Conservation (phyloP, 2,329 filamentous ascomycete genomes). For the Drechslerella coelobrocha region DNA sequence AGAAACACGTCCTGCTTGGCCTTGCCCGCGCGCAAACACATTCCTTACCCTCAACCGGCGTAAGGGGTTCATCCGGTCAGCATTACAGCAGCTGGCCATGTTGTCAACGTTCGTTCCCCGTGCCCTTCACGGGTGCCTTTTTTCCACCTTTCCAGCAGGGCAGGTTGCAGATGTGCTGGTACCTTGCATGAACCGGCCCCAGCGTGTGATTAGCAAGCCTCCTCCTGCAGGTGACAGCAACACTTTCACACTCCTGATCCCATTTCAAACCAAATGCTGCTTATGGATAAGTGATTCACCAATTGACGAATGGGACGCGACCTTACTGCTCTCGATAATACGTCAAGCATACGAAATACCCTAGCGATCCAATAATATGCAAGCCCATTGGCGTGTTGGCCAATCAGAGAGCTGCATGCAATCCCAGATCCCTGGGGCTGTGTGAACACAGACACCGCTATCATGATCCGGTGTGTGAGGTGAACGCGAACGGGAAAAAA, state of each 20-base stretch:
- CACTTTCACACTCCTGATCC: constrained; percentile 42
- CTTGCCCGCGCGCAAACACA: constrained; percentile 8
- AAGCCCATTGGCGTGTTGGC: constrained; percentile 25
- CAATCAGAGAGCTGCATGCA: constrained; percentile 29
- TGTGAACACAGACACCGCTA: constrained; percentile 42
- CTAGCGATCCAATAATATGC: constrained; percentile 45
- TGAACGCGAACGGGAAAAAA: constrained; percentile 40
- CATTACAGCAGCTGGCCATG: constrained; percentile 37
- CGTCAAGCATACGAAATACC: constrained; percentile 42
- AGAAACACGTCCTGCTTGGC: constrained; percentile 22
- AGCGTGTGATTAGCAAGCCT: constrained; percentile 17
- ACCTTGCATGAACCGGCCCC: constrained; percentile 50
- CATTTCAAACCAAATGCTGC: constrained; percentile 43
- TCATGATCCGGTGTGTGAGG: constrained; percentile 40
- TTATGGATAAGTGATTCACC: constrained; percentile 38
- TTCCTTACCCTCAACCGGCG: constrained; percentile 7
- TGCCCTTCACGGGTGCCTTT: constrained; percentile 2
- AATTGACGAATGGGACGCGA: constrained; percentile 37
- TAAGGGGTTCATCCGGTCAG: constrained; percentile 20
- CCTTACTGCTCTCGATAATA: constrained; percentile 30
- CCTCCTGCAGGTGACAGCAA: constrained; percentile 51
- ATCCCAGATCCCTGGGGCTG: constrained; percentile 41
- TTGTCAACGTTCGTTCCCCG: constrained; percentile 12
- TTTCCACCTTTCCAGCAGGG: constrained; percentile 10
- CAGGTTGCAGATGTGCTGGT: constrained; percentile 26